A percentile compares a stretch with the other conserved stretches of the same genome.
phyloP scores from a whole-genome alignment of 306 rosid genomes.

The Fragaria ananassa region DNA sequence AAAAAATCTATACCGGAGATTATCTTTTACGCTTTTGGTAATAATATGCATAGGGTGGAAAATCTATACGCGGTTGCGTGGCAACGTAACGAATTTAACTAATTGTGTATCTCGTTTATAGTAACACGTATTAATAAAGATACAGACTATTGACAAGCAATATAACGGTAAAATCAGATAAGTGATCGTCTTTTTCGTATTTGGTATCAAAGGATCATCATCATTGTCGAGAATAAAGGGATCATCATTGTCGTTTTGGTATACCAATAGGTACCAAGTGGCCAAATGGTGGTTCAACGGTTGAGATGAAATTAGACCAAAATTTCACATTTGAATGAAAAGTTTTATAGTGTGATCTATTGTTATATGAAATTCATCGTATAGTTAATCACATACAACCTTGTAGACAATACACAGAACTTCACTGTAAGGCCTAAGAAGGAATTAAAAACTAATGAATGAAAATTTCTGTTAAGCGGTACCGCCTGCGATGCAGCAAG shows the following conservation, averaged over 20 bases:
- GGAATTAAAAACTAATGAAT: no score
- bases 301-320: not conserved
- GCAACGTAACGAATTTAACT: not conserved
- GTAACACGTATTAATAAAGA: not conserved
- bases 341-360: not conserved
- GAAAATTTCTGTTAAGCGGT: no score
- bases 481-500: no score
- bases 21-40: not conserved
- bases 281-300: not conserved
- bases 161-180: not conserved
- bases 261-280: not conserved
- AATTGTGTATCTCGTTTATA: not conserved
- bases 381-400: not conserved
- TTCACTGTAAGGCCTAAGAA: no score
- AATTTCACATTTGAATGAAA: no score
- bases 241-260: not conserved
- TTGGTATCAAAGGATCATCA: not conserved
- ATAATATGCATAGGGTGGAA: not conserved
- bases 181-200: not conserved
- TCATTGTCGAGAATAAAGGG: not conserved
- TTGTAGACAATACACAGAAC: no score
- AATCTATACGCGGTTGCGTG: rapidly evolving
- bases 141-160: not conserved
- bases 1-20: not conserved
- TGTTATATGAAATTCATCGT: not conserved